These are phyloP conservation scores for Phycomyces blakesleeanus DNA, from an alignment of 192 early-diverging fungal genomes.

Conservation along the genomic window DNA sequence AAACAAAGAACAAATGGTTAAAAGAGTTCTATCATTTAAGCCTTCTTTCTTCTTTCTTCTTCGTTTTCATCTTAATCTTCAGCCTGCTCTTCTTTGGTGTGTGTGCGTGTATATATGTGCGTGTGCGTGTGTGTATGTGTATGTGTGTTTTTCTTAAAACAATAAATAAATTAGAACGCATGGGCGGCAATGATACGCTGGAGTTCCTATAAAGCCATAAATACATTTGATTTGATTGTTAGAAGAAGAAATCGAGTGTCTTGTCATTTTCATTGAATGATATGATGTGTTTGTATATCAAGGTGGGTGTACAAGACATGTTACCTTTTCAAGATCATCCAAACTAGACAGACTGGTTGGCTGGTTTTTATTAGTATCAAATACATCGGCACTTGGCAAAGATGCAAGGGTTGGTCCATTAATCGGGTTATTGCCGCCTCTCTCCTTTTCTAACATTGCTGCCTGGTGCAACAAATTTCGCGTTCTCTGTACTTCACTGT, in stretches of 20 bases:
- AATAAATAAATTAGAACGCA: background rate
- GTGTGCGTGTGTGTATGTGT: no score
- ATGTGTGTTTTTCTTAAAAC: no score
- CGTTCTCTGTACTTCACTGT: background rate
- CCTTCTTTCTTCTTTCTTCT: no score
- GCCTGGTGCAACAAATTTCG: background rate
- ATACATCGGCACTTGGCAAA: conserved; percentile 7
- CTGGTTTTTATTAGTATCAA: conserved; percentile 1
- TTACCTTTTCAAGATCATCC: conserved; percentile 14
- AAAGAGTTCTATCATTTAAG: no score
- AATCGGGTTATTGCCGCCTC: no score
- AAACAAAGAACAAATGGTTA: no score
- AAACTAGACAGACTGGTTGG: conserved; percentile 11
- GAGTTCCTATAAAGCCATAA: conserved; percentile 12
- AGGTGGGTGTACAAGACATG: background rate
- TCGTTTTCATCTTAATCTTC: no score
- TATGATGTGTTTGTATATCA: background rate
- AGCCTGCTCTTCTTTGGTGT: no score
- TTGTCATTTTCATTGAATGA: no score
- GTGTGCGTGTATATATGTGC: no score
- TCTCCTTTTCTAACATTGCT: background rate
- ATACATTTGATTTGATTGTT: no score
- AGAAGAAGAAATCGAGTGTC: no score
- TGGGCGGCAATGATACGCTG: conserved; percentile 13
- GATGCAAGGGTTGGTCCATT: conserved; percentile 6